Conservation (phyloP, 345 rosid species). For the Dipteronia sinensis region DNA sequence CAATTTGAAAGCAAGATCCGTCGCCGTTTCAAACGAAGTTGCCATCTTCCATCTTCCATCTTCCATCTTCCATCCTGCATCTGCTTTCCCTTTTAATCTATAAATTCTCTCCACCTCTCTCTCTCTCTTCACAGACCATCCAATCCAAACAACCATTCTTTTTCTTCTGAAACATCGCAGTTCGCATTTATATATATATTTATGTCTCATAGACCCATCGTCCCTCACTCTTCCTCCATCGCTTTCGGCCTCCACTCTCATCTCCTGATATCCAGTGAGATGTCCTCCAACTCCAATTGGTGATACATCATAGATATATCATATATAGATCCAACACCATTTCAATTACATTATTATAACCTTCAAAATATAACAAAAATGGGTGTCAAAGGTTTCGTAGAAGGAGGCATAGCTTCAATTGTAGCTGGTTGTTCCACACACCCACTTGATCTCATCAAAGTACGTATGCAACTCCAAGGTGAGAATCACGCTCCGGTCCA, state of each 20-base stretch:
- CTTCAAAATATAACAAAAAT: constrained; percentile 19
- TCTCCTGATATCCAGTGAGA: constrained; percentile 72
- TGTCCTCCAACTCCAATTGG: constrained; percentile 60
- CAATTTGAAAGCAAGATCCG: background rate
- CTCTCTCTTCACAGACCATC: background rate
- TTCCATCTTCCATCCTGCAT: background rate
- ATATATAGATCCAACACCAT: background rate
- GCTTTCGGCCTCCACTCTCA: constrained; percentile 74
- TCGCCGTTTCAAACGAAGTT: background rate
- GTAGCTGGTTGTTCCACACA: constrained; percentile 84
- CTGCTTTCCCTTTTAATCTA: background rate
- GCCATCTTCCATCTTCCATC: no score
- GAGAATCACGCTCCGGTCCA: constrained; percentile 46
- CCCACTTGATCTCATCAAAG: constrained; percentile 86
- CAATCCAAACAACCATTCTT: background rate
- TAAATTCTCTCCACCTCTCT: background rate
- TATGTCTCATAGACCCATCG: constrained; percentile 80
- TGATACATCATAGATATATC: background rate
- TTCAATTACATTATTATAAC: background rate
- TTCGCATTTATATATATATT: background rate
- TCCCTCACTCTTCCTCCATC: constrained; percentile 69
- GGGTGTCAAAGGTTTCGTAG: constrained; percentile 85
- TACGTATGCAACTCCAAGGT: constrained; percentile 90
- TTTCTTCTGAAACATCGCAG: background rate
- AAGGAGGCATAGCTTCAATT: constrained; percentile 86